Base-by-base conservation (phyloP, 176 grass and related monocot species). In the Zizania latifolia region DNA sequence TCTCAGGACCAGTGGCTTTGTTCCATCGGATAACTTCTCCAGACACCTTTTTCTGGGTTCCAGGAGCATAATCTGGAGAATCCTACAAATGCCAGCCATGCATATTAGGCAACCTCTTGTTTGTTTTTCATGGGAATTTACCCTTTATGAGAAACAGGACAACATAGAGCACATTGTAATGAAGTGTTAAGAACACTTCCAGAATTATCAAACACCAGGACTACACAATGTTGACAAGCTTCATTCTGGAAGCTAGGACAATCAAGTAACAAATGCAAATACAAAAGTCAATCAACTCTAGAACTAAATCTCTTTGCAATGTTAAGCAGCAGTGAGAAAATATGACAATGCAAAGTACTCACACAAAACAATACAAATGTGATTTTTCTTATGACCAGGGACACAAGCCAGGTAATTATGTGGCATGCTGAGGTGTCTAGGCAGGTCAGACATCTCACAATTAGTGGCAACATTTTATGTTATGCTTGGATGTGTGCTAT, bases 11-110 rank as follows among this genome's bases (percentile, higher is more conserved):
- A 37, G 86, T 97, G 54, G 78, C 27, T 71, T 87, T 85, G 79
- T 97, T 97, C 94, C 94, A 97, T 29, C 84, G 90, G 46, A 97
- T 97, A 77, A 97, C 88, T 89, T 97, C 90, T 58, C 94, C 94
- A 1, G 71, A 81, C 1, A 97, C 90, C 40, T 97, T 97, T 82
- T 97, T 93, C 77, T 97, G 88, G 32, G 90, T 93, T 19, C 94
- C 94, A 83, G 88, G 90, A 24, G 94, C 86, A 8, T 93, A 91
- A 85, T 91, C 94, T 71, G 81, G 53, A 39, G 75, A 77, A 78
- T 78, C 85, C 90, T 97, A 81, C 37, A 81, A 70, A 56, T 16
- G 14, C 17, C 61, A 84, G 8, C 10, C 34, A 77, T 33, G 51
- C 37, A 76, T 29, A 71, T 69, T 56, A 78, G 22, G 48, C 19